Evolutionary conservation across 2,329 filamentous ascomycete species (phyloP).

Genomic region (Ophiostoma sp.): DNA sequence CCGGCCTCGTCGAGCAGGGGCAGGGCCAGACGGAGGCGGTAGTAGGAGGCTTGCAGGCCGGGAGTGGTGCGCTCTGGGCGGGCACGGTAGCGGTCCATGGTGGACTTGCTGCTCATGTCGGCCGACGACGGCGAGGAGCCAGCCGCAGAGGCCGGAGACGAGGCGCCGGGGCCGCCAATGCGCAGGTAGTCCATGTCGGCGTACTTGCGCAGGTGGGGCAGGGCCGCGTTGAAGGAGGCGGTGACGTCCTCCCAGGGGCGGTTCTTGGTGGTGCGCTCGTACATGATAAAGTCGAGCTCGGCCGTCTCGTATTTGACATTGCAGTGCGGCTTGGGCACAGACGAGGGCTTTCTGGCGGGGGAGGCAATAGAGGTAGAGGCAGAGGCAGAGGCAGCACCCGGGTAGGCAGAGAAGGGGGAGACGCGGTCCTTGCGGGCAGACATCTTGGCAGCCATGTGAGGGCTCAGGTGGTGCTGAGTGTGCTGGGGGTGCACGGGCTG

Average conservation of each 20-base stretch:
- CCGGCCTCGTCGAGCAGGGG: conserved; percentile 28
- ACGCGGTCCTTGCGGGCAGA: conserved; percentile 14
- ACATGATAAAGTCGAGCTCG: conserved; percentile 30
- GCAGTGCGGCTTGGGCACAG: conserved; percentile 26
- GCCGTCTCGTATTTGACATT: conserved; percentile 30
- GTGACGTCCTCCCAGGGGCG: conserved; percentile 29
- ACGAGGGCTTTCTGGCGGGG: conserved; percentile 6
- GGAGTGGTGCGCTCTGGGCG: conserved; percentile 28
- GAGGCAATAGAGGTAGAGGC: not conserved
- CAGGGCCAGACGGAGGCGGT: conserved; percentile 29
- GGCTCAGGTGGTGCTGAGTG: conserved; percentile 9
- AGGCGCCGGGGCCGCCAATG: not conserved
- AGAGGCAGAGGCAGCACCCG: conserved; percentile 5
- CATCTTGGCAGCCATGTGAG: conserved; percentile 20
- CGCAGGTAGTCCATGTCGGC: conserved; percentile 25
- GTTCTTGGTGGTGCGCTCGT: conserved; percentile 29
- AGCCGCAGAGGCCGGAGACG: not conserved
- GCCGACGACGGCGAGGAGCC: conserved; percentile 3
- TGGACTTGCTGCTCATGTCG: conserved; percentile 14
- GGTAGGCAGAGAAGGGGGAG: not conserved
- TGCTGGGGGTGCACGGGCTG: not conserved
- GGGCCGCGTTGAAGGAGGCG: conserved; percentile 27
- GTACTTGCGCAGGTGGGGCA: conserved; percentile 28
- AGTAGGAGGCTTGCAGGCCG: conserved; percentile 29
- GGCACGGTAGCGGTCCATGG: conserved; percentile 25